A percentile compares a stretch with the other conserved stretches of the same genome.
phyloP scores from a whole-genome alignment of 2,329 filamentous ascomycete species.

The Diplocarpon mali region DNA sequence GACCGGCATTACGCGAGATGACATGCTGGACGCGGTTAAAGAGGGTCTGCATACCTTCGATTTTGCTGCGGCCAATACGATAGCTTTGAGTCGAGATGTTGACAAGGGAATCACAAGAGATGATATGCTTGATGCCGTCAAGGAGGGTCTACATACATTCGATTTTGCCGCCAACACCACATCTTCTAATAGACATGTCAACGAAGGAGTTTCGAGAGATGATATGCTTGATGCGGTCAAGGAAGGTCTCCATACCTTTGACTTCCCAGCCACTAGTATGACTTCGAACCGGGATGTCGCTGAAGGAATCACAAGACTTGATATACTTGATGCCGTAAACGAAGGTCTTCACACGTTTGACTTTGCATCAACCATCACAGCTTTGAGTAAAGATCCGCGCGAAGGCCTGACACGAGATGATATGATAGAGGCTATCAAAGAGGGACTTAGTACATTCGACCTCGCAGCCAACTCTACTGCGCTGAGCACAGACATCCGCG shows the following conservation, averaged over 20 bases:
- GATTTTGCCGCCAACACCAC: slow-evolving; percentile 33
- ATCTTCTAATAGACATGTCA: slow-evolving; percentile 31
- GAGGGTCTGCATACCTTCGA: slow-evolving; percentile 45
- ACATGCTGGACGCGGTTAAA: slow-evolving; percentile 53
- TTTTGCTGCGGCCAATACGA: slow-evolving; percentile 28
- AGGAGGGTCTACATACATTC: slow-evolving; percentile 41
- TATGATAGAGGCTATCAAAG: slow-evolving; percentile 51
- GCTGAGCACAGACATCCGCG: slow-evolving; percentile 50
- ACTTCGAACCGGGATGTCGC: slow-evolving; percentile 48
- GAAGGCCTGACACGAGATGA: slow-evolving; percentile 52
- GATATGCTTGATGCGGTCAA: slow-evolving; percentile 76
- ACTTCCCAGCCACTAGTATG: slow-evolving; percentile 51
- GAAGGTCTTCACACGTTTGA: slow-evolving; percentile 44
- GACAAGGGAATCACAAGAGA: slow-evolving; percentile 42
- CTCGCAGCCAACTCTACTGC: slow-evolving; percentile 48
- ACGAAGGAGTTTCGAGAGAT: slow-evolving; percentile 58
- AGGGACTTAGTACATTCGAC: slow-evolving; percentile 64
- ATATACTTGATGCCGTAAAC: slow-evolving; percentile 46
- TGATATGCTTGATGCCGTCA: slow-evolving; percentile 51
- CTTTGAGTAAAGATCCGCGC: slow-evolving; percentile 48
- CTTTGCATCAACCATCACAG: slow-evolving; percentile 42
- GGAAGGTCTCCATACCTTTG: slow-evolving; percentile 74
- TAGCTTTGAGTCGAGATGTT: slow-evolving; percentile 45
- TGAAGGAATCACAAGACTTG: slow-evolving; percentile 37
- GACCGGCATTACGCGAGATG: slow-evolving; percentile 46